Base-by-base conservation (phyloP, 805 yeast genomes). In the Candida quercuum region DNA sequence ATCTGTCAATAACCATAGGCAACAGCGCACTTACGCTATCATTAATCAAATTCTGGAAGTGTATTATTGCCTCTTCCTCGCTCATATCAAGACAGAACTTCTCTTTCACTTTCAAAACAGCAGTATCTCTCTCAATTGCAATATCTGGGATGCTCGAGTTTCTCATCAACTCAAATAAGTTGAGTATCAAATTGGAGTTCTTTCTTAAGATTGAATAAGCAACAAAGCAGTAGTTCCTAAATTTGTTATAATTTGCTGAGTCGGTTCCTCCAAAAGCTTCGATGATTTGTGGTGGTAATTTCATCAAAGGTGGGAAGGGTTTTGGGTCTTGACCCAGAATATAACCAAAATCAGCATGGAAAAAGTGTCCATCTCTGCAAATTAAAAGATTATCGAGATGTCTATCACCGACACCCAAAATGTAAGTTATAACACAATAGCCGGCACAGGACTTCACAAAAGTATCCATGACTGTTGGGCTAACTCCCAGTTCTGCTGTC, bases 301-400 rank as follows among this genome's bases (percentile, higher is more conserved):
- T 93, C 97, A 93, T 93, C 63, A 91, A 70, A 1, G 99, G 99
- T 12, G 99, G 98, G 63, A 93, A 93, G 12, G 98, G 98, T 58
- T 93, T 93, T 2, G 99, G 99, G 59, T 93, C 99, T 37, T 89
- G 81, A 0, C 99, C 99, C 38, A 93, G 65, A 35, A 93, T 91
- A 54, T 93, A 93, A 1, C 99, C 99, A 60, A 86, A 93, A 61
- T 93, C 99, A 1, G 96, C 97, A 61, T 93, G 99, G 76, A 95
- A 91, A 57, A 93, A 93, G 49, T 79, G 86, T 2, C 94, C 81
- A 72, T 91, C 83, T 45, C 79, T 87, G 36, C 80, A 84, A 27
- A 86, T 71, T 32, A 93, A 67, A 45, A 93, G 63, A 53, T 93
- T 93, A 54, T 93, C 99, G 45, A 93, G 67, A 65, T 93, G 99